Conservation (phyloP, 2,329 filamentous ascomycete species). For the Metarhizium robertsii region DNA sequence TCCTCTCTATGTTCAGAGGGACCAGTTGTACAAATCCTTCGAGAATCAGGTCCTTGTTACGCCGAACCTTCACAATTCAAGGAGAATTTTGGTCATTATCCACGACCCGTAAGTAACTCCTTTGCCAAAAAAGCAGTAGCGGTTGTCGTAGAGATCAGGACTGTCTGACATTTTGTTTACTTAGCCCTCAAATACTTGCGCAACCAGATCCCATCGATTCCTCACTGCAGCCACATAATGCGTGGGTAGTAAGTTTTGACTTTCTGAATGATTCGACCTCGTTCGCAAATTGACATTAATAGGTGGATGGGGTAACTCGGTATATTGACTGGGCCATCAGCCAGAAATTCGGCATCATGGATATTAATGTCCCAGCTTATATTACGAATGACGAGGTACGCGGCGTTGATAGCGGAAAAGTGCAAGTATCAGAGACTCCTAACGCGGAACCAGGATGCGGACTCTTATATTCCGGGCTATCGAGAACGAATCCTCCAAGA, state of each 20-base stretch:
- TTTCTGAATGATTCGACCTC: not conserved
- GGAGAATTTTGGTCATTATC: constrained; percentile 72
- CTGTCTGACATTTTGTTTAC: not conserved
- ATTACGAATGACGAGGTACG: constrained; percentile 53
- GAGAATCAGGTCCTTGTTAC: constrained; percentile 82
- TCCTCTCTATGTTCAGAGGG: constrained; percentile 68
- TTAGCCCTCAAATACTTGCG: constrained; percentile 57
- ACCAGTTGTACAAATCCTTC: constrained; percentile 64
- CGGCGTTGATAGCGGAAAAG: not conserved
- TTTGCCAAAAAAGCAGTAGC: not conserved
- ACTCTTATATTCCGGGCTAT: constrained; percentile 34
- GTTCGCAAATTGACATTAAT: constrained; percentile 7
- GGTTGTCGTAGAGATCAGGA: not conserved
- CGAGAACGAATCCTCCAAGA: constrained; percentile 42
- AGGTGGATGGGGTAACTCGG: constrained; percentile 73
- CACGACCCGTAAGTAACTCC: constrained; percentile 69
- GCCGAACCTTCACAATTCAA: constrained; percentile 54
- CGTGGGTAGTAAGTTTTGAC: constrained; percentile 63
- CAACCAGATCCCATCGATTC: constrained; percentile 62
- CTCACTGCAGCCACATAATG: constrained; percentile 70
- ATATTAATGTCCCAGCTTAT: constrained; percentile 81
- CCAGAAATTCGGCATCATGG: constrained; percentile 76
- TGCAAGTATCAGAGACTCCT: not conserved
- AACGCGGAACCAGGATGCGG: constrained; percentile 30
- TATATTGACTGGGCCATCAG: constrained; percentile 78